These are phyloP conservation scores for Naganishia randhawae DNA, from an alignment of 768 basidiomycete genomes.

Conservation along the genomic window DNA sequence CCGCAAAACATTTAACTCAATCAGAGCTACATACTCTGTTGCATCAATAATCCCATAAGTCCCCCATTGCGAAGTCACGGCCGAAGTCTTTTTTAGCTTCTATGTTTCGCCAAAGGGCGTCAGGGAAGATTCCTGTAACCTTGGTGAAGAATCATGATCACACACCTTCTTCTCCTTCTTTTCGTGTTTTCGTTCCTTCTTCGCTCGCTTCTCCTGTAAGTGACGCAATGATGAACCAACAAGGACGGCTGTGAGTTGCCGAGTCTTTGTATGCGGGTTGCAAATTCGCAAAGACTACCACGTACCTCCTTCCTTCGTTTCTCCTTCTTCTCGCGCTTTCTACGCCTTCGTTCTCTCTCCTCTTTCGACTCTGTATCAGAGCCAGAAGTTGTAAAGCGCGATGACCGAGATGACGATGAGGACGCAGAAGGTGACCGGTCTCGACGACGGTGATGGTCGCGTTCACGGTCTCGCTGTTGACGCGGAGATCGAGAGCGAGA, in stretches of 20 bases:
- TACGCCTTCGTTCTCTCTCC: constrained; percentile 36
- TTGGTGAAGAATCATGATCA: neutral
- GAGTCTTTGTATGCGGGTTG: neutral
- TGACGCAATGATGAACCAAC: neutral
- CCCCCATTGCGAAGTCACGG: constrained; percentile 71
- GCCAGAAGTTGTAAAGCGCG: neutral
- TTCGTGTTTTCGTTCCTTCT: constrained; percentile 22
- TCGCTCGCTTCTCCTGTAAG: constrained; percentile 34
- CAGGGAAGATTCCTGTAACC: neutral
- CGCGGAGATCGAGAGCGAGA: constrained; percentile 26
- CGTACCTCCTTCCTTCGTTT: constrained; percentile 42
- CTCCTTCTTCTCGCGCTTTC: constrained; percentile 54
- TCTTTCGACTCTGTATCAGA: constrained; percentile 18
- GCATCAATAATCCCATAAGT: constrained; percentile 84
- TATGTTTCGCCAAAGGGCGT: constrained; percentile 12
- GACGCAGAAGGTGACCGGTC: constrained; percentile 29
- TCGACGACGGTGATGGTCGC: constrained; percentile 27
- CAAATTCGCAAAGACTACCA: neutral
- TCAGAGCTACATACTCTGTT: constrained; percentile 63
- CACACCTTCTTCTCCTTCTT: constrained; percentile 62
- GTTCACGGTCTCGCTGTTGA: constrained; percentile 21
- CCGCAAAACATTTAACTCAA: neutral
- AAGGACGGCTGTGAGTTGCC: neutral
- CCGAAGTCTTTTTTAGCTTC: constrained; percentile 61
- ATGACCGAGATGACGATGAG: constrained; percentile 14